These are phyloP conservation scores for Boletus mariae DNA, from an alignment of 1,284 basidiomycete genomes.

Conservation along the genomic window DNA sequence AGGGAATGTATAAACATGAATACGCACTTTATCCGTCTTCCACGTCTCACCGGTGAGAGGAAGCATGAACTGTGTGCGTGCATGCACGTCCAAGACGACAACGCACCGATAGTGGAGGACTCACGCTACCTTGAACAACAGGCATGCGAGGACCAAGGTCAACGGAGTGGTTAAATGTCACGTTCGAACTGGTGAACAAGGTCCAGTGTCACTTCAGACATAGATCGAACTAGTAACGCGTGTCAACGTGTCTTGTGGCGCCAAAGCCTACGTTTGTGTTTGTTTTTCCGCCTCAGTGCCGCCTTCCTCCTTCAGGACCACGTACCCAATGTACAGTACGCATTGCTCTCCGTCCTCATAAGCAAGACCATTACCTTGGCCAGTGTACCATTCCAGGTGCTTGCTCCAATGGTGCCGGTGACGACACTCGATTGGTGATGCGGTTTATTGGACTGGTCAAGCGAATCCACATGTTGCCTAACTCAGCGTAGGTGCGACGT, in stretches of 20 bases:
- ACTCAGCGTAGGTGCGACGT: too few species aligned
- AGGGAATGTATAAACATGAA: neutral
- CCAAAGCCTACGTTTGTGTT: slow-evolving; percentile 6
- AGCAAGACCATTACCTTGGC: too few species aligned
- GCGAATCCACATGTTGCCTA: too few species aligned
- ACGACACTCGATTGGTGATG: too few species aligned
- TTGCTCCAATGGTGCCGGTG: too few species aligned
- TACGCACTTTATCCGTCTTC: slow-evolving; percentile 2
- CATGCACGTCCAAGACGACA: slow-evolving; percentile 15
- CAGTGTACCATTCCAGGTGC: too few species aligned
- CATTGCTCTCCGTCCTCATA: too few species aligned
- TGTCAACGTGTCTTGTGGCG: neutral
- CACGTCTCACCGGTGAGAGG: neutral
- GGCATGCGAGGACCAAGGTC: slow-evolving; percentile 18
- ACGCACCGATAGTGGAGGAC: neutral
- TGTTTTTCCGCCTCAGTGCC: neutral
- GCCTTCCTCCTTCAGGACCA: slow-evolving; percentile 9
- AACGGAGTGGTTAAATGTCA: slow-evolving; percentile 1
- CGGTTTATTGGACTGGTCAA: too few species aligned
- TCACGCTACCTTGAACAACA: slow-evolving; percentile 2
- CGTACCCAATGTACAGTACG: neutral
- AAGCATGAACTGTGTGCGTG: slow-evolving; percentile 4
- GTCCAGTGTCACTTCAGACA: slow-evolving; percentile 11
- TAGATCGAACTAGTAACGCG: slow-evolving; percentile 12
- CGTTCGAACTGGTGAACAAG: slow-evolving; percentile 15